Evolutionary conservation across 176 grass and related monocot species (phyloP).

Genomic region (Oropetium thomaeum): DNA sequence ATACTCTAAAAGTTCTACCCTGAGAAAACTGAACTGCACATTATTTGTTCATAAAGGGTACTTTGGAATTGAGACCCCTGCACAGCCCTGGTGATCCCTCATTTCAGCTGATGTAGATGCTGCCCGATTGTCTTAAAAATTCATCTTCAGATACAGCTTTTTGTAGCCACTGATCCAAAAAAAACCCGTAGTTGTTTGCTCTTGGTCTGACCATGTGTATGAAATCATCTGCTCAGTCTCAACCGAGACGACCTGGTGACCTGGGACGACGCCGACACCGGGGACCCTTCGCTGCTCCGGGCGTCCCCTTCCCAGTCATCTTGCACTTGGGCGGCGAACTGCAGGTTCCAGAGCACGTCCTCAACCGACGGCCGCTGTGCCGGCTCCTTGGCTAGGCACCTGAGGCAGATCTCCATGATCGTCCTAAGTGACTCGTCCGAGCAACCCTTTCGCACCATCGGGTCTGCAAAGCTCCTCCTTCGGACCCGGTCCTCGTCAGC

Average conservation of each 20-base stretch:
- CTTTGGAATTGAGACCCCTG: neutral
- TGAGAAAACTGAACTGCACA: neutral
- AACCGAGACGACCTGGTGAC: constrained; percentile 8
- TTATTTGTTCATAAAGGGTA: neutral
- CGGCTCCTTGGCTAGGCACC: constrained; percentile 81
- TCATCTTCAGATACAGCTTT: neutral
- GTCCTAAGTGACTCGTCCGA: constrained; percentile 83
- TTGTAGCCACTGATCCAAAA: no score
- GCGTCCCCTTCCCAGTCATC: constrained; percentile 57
- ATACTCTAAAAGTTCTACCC: neutral
- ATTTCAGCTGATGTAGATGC: neutral
- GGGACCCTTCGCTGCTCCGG: constrained; percentile 64
- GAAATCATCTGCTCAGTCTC: constrained; percentile 32
- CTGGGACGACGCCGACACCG: constrained; percentile 44
- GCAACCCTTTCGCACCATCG: constrained; percentile 53
- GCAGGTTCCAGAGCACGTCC: constrained; percentile 96
- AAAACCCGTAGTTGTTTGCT: no score
- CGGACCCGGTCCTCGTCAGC: constrained; percentile 50
- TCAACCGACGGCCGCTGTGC: constrained; percentile 76
- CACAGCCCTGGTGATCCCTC: neutral
- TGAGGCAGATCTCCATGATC: constrained; percentile 77
- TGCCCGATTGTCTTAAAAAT: neutral
- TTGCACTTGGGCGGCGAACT: constrained; percentile 93
- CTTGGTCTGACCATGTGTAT: neutral
- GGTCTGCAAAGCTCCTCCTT: constrained; percentile 68